Evolutionary conservation across 768 basidiomycete genomes (phyloP).

Genomic region (Heimioporus sp.): DNA sequence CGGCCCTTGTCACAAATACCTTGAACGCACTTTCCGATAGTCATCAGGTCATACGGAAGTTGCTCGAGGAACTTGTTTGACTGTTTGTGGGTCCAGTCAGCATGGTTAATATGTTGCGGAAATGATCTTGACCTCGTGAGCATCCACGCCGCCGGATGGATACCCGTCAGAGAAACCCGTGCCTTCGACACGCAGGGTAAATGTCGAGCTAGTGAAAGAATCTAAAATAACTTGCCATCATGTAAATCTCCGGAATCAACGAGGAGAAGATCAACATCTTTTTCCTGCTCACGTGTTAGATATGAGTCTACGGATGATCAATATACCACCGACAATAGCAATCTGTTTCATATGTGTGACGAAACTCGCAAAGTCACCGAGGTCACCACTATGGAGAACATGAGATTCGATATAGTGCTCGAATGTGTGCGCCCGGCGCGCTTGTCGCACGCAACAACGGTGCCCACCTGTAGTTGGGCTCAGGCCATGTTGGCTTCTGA

Average conservation of each 20-base stretch:
- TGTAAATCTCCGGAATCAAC: conserved; percentile 82
- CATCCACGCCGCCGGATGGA: conserved; percentile 68
- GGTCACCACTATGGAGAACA: conserved; percentile 43
- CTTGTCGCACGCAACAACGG: neutral
- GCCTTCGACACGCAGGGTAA: conserved; percentile 37
- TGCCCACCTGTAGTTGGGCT: conserved; percentile 67
- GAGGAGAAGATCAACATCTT: conserved; percentile 79
- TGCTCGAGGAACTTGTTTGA: conserved; percentile 71
- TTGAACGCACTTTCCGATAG: conserved; percentile 77
- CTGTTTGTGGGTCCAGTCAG: conserved; percentile 31
- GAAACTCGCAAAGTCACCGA: conserved; percentile 89
- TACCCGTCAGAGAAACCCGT: conserved; percentile 79
- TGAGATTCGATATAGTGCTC: neutral
- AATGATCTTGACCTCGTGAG: conserved; percentile 54
- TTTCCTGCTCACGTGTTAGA: conserved; percentile 37
- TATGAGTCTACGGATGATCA: neutral
- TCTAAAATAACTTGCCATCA: conserved; percentile 42
- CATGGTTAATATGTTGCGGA: neutral
- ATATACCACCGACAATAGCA: conserved; percentile 46
- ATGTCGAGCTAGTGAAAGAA: neutral
- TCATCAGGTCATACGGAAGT: conserved; percentile 78
- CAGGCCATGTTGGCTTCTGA: conserved; percentile 68
- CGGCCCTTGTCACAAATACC: neutral
- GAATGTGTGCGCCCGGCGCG: neutral
- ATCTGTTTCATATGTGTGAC: conserved; percentile 77